These are phyloP conservation scores for Podila clonocystis DNA, from an alignment of 192 early-diverging fungal genomes.

Conservation along the genomic window DNA sequence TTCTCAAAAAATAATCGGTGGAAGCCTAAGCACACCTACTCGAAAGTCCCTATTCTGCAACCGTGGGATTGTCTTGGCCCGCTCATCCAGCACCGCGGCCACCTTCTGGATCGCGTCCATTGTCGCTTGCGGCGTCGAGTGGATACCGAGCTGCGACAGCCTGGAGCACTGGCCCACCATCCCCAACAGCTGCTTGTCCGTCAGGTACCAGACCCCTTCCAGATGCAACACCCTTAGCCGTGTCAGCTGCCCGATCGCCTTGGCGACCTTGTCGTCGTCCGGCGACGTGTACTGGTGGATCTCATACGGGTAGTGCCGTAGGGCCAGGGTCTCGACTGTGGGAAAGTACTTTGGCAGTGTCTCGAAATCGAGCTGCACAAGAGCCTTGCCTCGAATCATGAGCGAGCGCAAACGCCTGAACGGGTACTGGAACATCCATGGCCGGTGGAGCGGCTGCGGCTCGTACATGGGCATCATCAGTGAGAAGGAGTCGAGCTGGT, in stretches of 20 bases:
- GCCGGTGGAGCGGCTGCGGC: background rate
- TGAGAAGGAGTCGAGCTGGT: background rate
- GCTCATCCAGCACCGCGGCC: constrained; percentile 11
- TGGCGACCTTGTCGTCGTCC: background rate
- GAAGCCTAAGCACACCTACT: background rate
- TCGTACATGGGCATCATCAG: background rate
- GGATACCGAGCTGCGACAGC: constrained; percentile 11
- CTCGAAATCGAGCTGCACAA: background rate
- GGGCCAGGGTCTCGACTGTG: background rate
- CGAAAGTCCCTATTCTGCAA: constrained; percentile 3
- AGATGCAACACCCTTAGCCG: constrained; percentile 9
- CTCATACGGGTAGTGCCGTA: background rate
- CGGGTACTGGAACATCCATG: background rate
- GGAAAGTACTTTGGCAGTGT: background rate
- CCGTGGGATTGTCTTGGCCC: constrained; percentile 11
- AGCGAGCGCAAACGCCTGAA: background rate
- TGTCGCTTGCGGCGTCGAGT: constrained; percentile 5
- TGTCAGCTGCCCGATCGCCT: background rate
- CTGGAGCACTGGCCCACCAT: background rate
- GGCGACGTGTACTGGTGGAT: background rate
- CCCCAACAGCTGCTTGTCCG: background rate
- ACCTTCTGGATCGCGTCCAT: constrained; percentile 6
- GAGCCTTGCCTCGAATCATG: background rate
- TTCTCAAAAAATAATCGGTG: background rate
- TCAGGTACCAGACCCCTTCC: constrained; percentile 11